phyloP scores from a whole-genome alignment of 495 filamentous ascomycete species.

The Achaetomiella virescens region DNA sequence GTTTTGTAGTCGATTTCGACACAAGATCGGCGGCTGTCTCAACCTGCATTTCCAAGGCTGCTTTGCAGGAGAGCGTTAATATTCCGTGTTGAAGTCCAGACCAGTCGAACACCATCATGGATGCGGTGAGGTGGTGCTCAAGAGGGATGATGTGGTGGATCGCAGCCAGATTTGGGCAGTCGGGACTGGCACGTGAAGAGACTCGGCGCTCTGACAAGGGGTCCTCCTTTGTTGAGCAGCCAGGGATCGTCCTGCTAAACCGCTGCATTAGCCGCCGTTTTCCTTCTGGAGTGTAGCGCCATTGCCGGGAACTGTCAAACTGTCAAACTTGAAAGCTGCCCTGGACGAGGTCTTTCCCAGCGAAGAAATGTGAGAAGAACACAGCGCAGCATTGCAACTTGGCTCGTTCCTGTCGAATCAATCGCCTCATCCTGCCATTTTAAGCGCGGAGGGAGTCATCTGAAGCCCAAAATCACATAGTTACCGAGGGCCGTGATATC shows the following conservation, averaged over 20 bases:
- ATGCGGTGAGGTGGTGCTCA: too few relatives aligned
- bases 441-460: neutral
- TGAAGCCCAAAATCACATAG: conserved; percentile 4
- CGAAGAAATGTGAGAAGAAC: conserved; percentile 6
- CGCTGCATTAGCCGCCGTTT: conserved; percentile 13
- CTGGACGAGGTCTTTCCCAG: neutral
- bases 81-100: too few relatives aligned
- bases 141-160: neutral
- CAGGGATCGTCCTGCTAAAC: conserved; percentile 8
- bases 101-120: too few relatives aligned
- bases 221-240: neutral
- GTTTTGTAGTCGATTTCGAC: too few relatives aligned
- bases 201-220: conserved; percentile 3
- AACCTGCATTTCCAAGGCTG: too few relatives aligned
- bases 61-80: too few relatives aligned
- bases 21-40: too few relatives aligned
- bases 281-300: conserved; percentile 9
- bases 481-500: conserved; percentile 25
- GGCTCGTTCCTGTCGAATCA: conserved; percentile 9
- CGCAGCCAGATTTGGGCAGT: neutral
- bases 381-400: conserved; percentile 11
- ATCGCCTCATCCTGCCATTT: neutral
- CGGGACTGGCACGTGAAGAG: conserved; percentile 17
- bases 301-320: conserved; percentile 3
- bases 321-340: neutral